Conservation (phyloP, 2,329 filamentous ascomycete species). For the Tricladium varicosporioides region DNA sequence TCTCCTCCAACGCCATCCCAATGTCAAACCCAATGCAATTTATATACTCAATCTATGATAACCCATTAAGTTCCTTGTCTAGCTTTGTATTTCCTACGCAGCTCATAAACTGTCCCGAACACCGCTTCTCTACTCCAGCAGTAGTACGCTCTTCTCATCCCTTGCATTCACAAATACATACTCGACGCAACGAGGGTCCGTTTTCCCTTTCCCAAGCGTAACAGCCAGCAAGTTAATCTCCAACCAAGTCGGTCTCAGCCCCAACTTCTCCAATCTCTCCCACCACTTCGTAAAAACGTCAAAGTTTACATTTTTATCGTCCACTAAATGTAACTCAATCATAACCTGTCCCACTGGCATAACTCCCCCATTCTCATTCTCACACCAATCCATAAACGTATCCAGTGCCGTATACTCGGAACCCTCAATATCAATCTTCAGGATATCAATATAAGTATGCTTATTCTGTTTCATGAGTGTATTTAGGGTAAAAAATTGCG, state of each 20-base stretch:
- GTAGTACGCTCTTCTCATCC: slow-evolving; percentile 26
- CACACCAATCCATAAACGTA: slow-evolving; percentile 26
- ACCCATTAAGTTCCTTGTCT: too few relatives aligned
- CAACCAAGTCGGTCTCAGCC: slow-evolving; percentile 31
- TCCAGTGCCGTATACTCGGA: slow-evolving; percentile 36
- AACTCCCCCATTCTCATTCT: slow-evolving; percentile 5
- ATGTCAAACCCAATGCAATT: too few relatives aligned
- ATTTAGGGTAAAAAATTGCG: slow-evolving; percentile 37
- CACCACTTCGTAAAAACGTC: slow-evolving; percentile 30
- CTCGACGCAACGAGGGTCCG: slow-evolving; percentile 30
- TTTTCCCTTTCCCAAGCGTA: slow-evolving; percentile 23
- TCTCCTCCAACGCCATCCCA: too few relatives aligned
- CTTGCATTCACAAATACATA: slow-evolving; percentile 31
- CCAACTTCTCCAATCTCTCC: slow-evolving; percentile 31
- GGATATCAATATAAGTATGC: slow-evolving; percentile 40
- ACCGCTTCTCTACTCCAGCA: slow-evolving; percentile 16
- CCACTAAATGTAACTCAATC: slow-evolving; percentile 31
- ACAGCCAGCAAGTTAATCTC: slow-evolving; percentile 32
- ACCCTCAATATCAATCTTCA: slow-evolving; percentile 42
- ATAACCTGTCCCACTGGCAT: slow-evolving; percentile 30
- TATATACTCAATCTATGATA: too few relatives aligned
- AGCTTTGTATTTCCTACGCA: too few relatives aligned
- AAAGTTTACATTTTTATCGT: slow-evolving; percentile 24
- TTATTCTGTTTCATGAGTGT: slow-evolving; percentile 39
- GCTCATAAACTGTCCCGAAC: too few relatives aligned